Conservation (phyloP, 2,329 filamentous ascomycete species). For the Oidium heveae region DNA sequence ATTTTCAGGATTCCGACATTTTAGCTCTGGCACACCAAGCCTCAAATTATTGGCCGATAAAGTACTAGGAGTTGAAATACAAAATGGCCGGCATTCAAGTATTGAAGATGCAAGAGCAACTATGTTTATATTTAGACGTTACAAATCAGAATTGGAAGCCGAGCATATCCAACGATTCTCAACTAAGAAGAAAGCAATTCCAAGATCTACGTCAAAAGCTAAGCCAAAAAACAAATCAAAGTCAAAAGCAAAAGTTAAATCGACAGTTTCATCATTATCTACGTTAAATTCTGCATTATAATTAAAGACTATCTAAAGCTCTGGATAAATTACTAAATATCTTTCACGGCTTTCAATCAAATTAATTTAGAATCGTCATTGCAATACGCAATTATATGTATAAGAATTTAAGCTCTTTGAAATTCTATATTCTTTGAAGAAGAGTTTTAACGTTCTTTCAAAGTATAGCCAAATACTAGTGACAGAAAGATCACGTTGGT, state of each 20-base stretch:
- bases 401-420: no score
- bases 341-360: no score
- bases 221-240: conserved; percentile 18
- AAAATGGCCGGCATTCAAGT: conserved; percentile 37
- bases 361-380: no score
- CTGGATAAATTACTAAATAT: no score
- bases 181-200: conserved; percentile 1
- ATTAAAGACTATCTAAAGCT: no score
- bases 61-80: conserved; percentile 34
- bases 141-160: conserved; percentile 66
- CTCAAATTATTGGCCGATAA: conserved; percentile 31
- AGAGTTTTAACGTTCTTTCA: no score
- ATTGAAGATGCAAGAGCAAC: conserved; percentile 64
- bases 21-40: conserved; percentile 42
- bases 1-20: conserved; percentile 47
- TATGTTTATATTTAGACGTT: conserved; percentile 66
- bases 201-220: conserved; percentile 4
- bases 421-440: no score
- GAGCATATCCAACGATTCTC: conserved; percentile 48
- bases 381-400: no score
- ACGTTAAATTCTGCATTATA: no score
- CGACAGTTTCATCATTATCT: no score
- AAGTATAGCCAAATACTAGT: no score
- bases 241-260: conserved; percentile 8
- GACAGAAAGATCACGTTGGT: no score